phyloP scores from a whole-genome alignment of 164 flowering plant species.

The Berberis thunbergii region DNA sequence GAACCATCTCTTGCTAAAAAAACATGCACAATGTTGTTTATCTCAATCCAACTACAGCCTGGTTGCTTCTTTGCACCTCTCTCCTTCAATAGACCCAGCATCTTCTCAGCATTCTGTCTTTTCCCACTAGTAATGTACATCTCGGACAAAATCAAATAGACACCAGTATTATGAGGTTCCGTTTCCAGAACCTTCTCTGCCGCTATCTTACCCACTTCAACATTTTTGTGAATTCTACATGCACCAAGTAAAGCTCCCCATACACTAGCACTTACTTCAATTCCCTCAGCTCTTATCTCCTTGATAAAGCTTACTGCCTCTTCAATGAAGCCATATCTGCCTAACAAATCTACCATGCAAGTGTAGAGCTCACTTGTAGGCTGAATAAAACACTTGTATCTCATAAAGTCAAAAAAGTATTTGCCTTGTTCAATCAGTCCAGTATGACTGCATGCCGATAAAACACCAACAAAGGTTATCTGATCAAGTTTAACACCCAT shows the following conservation, averaged over 20 bases:
- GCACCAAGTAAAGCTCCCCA: conserved; percentile 75
- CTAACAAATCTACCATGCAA: conserved; percentile 54
- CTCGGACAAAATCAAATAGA: conserved; percentile 55
- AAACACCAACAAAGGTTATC: conserved; percentile 51
- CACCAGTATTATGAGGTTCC: conserved; percentile 51
- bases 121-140: conserved; percentile 34
- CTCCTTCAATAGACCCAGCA: conserved; percentile 41
- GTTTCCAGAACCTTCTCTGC: conserved; percentile 37
- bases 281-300: conserved; percentile 34
- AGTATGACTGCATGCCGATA: conserved; percentile 57
- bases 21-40: conserved; percentile 30
- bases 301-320: conserved; percentile 39
- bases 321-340: conserved; percentile 44
- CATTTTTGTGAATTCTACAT: conserved; percentile 46
- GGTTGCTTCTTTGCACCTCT: conserved; percentile 59
- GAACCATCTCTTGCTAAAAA: conserved; percentile 55
- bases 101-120: conserved; percentile 35
- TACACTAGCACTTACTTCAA: conserved; percentile 38
- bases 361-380: conserved; percentile 55
- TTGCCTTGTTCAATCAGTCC: conserved; percentile 48
- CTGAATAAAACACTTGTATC: conserved; percentile 31
- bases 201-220: conserved; percentile 42
- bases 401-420: conserved; percentile 44
- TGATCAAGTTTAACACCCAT: conserved; percentile 35
- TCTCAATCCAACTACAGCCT: conserved; percentile 72